Conservation (phyloP, 202 grass and related monocot species). For the Setaria italica region DNA sequence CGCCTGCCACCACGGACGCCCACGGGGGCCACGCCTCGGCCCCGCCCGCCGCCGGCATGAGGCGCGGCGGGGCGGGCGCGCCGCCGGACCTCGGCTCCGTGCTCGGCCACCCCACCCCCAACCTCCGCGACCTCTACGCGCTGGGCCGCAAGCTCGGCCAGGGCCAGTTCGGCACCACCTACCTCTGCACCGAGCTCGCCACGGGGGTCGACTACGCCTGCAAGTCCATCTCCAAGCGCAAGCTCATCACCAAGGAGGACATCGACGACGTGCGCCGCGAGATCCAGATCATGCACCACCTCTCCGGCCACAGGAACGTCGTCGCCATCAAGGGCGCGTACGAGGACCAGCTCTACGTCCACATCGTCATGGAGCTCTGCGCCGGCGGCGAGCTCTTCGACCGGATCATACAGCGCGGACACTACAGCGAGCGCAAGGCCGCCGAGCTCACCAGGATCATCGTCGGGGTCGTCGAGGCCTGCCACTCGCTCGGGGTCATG, state of each 20-base stretch:
- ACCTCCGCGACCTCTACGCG: slow-evolving; percentile 76
- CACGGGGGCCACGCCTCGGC: slow-evolving; percentile 43
- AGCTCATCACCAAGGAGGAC: slow-evolving; percentile 89
- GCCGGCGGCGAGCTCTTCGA: slow-evolving; percentile 92
- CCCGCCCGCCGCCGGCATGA: slow-evolving; percentile 58
- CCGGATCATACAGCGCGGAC: slow-evolving; percentile 77
- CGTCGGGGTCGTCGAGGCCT: slow-evolving; percentile 84
- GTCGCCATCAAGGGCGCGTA: slow-evolving; percentile 92
- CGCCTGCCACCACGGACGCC: slow-evolving; percentile 45
- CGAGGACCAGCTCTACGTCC: slow-evolving; percentile 84
- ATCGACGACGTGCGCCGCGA: slow-evolving; percentile 91
- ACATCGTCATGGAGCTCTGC: slow-evolving; percentile 99
- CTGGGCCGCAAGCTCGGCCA: slow-evolving; percentile 85
- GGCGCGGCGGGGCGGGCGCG: slow-evolving; percentile 64
- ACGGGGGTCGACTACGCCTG: slow-evolving; percentile 78
- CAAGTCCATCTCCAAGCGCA: slow-evolving; percentile 92
- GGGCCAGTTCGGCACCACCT: slow-evolving; percentile 91
- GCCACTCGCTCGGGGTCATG: slow-evolving; percentile 93
- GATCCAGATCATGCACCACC: slow-evolving; percentile 99
- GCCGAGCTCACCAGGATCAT: slow-evolving; percentile 81
- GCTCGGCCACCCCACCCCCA: slow-evolving; percentile 78
- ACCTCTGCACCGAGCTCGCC: slow-evolving; percentile 79
- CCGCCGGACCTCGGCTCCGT: slow-evolving; percentile 68
- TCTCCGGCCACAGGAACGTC: slow-evolving; percentile 78
- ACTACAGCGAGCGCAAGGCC: slow-evolving; percentile 93